Percentiles rank a stretch among this genome's conserved stretches.
These are phyloP conservation scores for Talaromyces sp. DNA, from an alignment of 2,329 filamentous ascomycete species.

Conservation along the genomic window DNA sequence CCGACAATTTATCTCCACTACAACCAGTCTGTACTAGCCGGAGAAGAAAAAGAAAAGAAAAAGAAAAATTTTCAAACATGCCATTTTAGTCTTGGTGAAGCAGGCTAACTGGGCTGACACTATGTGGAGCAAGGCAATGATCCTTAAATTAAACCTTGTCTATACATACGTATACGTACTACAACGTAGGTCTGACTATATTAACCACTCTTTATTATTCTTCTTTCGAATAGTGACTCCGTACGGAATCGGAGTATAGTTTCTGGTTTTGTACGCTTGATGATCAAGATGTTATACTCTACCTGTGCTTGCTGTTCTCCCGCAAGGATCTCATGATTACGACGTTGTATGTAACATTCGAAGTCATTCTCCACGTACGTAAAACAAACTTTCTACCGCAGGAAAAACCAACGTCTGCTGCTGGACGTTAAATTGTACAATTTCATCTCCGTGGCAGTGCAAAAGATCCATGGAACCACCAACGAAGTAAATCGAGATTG, in stretches of 20 bases:
- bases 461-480: neutral
- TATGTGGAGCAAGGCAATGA: slow-evolving; percentile 6
- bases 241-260: slow-evolving; percentile 1
- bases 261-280: neutral
- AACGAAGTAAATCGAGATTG: neutral
- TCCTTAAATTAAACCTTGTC: slow-evolving; percentile 13
- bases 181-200: neutral
- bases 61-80: neutral
- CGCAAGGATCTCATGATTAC: neutral
- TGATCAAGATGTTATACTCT: neutral
- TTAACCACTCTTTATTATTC: neutral
- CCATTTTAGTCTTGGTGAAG: neutral
- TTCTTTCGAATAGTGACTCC: neutral
- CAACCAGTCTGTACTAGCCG: neutral
- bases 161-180: neutral
- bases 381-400: neutral
- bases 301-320: neutral
- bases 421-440: neutral
- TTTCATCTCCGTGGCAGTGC: slow-evolving; percentile 1
- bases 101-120: slow-evolving; percentile 5
- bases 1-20: neutral
- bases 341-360: neutral
- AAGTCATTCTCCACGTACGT: neutral
- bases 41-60: neutral
- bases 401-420: neutral